Percentiles rank a stretch among this genome's conserved stretches.
Evolutionary conservation across 2,329 filamentous ascomycete species (phyloP).

Genomic region (Beauveria rudraprayagi): DNA sequence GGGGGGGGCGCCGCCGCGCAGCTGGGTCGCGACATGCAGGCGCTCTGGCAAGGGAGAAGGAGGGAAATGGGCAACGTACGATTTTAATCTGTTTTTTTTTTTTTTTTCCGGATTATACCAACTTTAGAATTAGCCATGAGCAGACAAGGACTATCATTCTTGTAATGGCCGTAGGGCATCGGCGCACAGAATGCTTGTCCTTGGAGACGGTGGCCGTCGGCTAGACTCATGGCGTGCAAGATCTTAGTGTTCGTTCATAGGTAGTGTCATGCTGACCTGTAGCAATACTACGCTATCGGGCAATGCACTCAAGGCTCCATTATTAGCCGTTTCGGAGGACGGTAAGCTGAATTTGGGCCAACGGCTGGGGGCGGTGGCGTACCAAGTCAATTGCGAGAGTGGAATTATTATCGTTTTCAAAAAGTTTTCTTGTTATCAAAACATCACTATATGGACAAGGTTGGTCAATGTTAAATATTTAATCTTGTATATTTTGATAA

Average conservation of each 20-base stretch:
- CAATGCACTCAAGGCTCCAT: neutral
- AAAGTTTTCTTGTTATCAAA: too few species aligned
- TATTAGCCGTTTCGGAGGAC: neutral
- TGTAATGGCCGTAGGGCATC: too few species aligned
- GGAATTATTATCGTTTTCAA: too few species aligned
- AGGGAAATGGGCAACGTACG: neutral
- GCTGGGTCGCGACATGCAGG: neutral
- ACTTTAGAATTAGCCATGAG: too few species aligned
- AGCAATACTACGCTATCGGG: neutral
- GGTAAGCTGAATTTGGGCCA: too few species aligned
- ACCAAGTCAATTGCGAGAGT: too few species aligned
- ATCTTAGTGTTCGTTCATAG: neutral
- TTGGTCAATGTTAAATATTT: neutral
- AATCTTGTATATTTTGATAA: neutral
- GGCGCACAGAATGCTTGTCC: neutral
- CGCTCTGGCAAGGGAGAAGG: neutral
- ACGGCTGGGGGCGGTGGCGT: too few species aligned
- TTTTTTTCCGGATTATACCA: too few species aligned
- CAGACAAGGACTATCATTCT: neutral
- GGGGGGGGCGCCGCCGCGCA: neutral
- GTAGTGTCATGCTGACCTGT: neutral
- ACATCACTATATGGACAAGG: too few species aligned
- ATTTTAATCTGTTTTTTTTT: neutral
- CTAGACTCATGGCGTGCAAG: slow-evolving; percentile 1
- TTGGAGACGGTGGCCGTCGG: neutral